These are phyloP conservation scores for Geosmithia flava DNA, from an alignment of 2,329 filamentous ascomycete genomes.

Conservation along the genomic window DNA sequence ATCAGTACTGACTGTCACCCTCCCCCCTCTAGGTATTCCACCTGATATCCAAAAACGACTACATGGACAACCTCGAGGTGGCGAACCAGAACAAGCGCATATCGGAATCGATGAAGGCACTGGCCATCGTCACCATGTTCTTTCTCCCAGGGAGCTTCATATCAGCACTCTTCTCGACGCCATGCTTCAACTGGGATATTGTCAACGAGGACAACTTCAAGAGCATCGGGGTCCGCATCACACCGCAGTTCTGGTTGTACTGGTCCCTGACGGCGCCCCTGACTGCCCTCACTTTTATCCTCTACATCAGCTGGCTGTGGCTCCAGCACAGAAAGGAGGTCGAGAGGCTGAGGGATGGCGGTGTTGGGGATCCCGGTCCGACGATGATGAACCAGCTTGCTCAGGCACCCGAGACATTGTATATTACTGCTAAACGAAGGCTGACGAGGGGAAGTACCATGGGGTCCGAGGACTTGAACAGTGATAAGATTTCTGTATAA, in stretches of 20 bases:
- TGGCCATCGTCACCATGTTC: conserved; percentile 29
- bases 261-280: conserved; percentile 26
- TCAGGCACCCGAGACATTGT: too few species aligned
- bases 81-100: conserved; percentile 15
- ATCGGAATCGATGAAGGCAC: conserved; percentile 27
- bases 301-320: conserved; percentile 20
- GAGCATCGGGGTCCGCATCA: conserved; percentile 14
- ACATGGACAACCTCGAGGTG: conserved; percentile 17
- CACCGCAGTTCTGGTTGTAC: conserved; percentile 24
- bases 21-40: conserved; percentile 16
- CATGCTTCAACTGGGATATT: conserved; percentile 19
- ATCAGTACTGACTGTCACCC: not conserved
- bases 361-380: too few species aligned
- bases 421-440: too few species aligned
- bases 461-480: too few species aligned
- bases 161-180: conserved; percentile 25
- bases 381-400: too few species aligned
- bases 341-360: not conserved
- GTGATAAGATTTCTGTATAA: too few species aligned
- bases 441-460: too few species aligned
- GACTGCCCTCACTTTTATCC: conserved; percentile 18
- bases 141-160: conserved; percentile 29
- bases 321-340: conserved; percentile 9
- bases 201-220: conserved; percentile 5
- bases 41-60: conserved; percentile 24